Conservation (phyloP, 768 basidiomycete genomes). For the Tephrocybe sp. region DNA sequence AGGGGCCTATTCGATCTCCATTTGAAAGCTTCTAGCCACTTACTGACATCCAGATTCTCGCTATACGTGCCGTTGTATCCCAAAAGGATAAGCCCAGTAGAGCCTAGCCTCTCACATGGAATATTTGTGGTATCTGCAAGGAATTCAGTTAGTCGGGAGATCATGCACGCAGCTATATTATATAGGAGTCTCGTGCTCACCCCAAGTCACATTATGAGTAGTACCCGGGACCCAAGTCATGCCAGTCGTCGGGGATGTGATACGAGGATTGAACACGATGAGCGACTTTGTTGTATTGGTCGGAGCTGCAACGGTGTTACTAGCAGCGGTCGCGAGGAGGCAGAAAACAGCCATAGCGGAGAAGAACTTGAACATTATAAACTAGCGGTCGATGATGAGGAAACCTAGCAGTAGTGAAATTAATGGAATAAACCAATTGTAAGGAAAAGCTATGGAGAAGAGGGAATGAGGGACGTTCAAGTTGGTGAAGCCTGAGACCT, state of each 20-base stretch:
- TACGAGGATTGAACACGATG: slow-evolving; percentile 22
- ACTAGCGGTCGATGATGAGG: background rate
- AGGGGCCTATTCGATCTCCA: background rate
- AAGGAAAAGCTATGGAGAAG: background rate
- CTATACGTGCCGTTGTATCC: slow-evolving; percentile 32
- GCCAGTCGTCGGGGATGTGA: slow-evolving; percentile 18
- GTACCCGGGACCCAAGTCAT: slow-evolving; percentile 19
- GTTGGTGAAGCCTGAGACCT: background rate
- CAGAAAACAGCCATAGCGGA: slow-evolving; percentile 7
- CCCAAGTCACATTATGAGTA: slow-evolving; percentile 22
- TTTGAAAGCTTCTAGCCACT: slow-evolving; percentile 11
- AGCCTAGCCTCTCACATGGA: slow-evolving; percentile 30
- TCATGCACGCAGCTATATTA: background rate
- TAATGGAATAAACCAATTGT: background rate
- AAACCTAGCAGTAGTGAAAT: background rate
- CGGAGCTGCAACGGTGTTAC: slow-evolving; percentile 11
- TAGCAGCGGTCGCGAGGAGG: slow-evolving; percentile 7
- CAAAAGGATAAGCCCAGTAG: slow-evolving; percentile 37
- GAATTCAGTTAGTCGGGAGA: background rate
- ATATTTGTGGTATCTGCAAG: slow-evolving; percentile 26
- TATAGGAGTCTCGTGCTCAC: slow-evolving; percentile 11
- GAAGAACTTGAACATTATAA: slow-evolving; percentile 16
- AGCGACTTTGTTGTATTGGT: slow-evolving; percentile 8
- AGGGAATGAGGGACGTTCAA: background rate
- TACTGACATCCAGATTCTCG: slow-evolving; percentile 48